Evolutionary conservation across 768 basidiomycete species (phyloP).

Genomic region (Panellus pusillus): DNA sequence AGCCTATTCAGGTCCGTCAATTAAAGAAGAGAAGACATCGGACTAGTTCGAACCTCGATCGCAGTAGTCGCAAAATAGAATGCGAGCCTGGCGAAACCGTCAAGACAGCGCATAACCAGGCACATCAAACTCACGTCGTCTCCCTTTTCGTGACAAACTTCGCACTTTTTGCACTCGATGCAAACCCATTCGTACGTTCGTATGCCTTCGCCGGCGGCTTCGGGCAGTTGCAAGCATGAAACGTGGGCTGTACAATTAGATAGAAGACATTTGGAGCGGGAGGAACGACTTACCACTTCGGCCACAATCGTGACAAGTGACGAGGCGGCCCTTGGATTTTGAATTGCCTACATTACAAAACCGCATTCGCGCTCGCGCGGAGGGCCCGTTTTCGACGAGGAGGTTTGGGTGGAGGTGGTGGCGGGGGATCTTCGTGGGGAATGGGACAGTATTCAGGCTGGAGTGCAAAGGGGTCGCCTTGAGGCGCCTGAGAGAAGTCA

Average conservation of each 20-base stretch:
- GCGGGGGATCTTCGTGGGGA: constrained; percentile 41
- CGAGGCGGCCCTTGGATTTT: constrained; percentile 61
- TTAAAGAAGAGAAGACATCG: constrained; percentile 15
- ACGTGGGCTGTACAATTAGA: constrained; percentile 63
- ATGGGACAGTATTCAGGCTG: constrained; percentile 56
- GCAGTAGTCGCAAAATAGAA: constrained; percentile 92
- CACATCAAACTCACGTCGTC: constrained; percentile 70
- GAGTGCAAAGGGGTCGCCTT: constrained; percentile 82
- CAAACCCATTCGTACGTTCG: constrained; percentile 83
- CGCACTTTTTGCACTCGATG: constrained; percentile 89
- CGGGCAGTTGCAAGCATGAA: constrained; percentile 70
- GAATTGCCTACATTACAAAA: constrained; percentile 72
- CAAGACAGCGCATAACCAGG: constrained; percentile 18
- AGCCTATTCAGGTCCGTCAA: constrained; percentile 45
- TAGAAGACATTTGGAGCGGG: constrained; percentile 10
- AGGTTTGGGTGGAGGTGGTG: constrained; percentile 43
- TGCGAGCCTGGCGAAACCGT: constrained; percentile 54
- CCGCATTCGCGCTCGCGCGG: constrained; percentile 69
- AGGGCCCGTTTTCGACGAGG: constrained; percentile 45
- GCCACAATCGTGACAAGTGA: constrained; percentile 80
- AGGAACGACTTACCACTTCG: constrained; percentile 61
- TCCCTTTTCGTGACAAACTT: constrained; percentile 80
- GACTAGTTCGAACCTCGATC: constrained; percentile 66
- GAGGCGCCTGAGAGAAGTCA: constrained; percentile 72
- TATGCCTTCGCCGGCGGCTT: constrained; percentile 58